These are phyloP conservation scores for Pyrenophora graminea DNA, from an alignment of 2,329 filamentous ascomycete genomes.

Conservation along the genomic window DNA sequence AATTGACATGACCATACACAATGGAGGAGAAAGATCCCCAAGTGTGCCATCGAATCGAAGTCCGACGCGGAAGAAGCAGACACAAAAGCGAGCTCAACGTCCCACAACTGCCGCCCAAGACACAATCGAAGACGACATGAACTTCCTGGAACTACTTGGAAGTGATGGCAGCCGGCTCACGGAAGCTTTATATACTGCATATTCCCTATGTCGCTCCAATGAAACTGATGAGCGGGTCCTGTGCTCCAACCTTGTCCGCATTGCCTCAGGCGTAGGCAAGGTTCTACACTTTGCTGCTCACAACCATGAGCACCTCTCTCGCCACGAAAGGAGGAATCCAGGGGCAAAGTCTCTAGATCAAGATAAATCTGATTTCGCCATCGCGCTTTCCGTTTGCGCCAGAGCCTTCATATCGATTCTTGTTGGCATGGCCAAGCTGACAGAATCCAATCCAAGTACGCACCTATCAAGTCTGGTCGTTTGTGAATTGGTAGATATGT, in stretches of 20 bases:
- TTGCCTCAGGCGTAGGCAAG: conserved; percentile 28
- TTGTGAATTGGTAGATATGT: conserved; percentile 45
- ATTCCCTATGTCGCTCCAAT: conserved; percentile 32
- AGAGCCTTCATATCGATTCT: conserved; percentile 41
- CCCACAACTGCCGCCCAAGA: conserved; percentile 21
- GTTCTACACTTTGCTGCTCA: conserved; percentile 29
- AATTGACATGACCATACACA: not conserved
- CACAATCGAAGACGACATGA: conserved; percentile 32
- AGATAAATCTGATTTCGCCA: conserved; percentile 33
- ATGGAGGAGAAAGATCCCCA: conserved; percentile 27
- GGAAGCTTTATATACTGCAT: conserved; percentile 35
- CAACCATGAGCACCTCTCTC: conserved; percentile 25
- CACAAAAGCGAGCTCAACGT: conserved; percentile 11
- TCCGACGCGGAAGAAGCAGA: conserved; percentile 22
- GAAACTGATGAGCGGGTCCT: conserved; percentile 22
- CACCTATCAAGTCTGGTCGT: conserved; percentile 30
- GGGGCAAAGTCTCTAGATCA: conserved; percentile 23
- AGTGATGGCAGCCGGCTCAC: conserved; percentile 18
- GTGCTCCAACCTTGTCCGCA: conserved; percentile 32
- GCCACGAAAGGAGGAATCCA: conserved; percentile 9
- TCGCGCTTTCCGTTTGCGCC: conserved; percentile 34
- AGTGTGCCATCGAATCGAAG: conserved; percentile 11
- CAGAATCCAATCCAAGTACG: conserved; percentile 12
- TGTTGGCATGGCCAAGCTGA: conserved; percentile 34
- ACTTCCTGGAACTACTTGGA: conserved; percentile 34